A percentile compares a stretch with the other conserved stretches of the same genome.
Evolutionary conservation across 129 eudicot genomes (phyloP).

Genomic region (Escallonia herrerae): DNA sequence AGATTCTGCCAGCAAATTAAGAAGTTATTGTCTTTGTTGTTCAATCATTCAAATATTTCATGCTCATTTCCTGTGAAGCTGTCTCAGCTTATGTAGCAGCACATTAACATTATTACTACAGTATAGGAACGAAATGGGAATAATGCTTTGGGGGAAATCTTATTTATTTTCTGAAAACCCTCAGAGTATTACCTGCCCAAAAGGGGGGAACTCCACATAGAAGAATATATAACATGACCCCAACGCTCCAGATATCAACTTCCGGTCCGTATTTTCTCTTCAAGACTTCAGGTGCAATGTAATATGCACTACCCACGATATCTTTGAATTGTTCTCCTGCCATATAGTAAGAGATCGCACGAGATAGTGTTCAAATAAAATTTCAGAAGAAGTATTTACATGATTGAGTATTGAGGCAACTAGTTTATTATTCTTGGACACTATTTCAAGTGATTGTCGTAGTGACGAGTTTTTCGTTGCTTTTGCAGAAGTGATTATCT

Average conservation of each 20-base stretch:
- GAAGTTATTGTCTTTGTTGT: neutral
- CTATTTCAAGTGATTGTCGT: no score
- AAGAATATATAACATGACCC: constrained; percentile 86
- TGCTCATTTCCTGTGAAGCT: no score
- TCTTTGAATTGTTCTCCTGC: constrained; percentile 80
- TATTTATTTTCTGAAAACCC: neutral
- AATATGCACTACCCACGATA: constrained; percentile 90
- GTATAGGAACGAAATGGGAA: no score
- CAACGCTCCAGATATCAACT: constrained; percentile 89
- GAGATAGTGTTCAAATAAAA: no score
- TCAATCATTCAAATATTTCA: neutral
- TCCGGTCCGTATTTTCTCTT: constrained; percentile 92
- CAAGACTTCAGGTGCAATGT: constrained; percentile 87
- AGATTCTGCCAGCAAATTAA: constrained; percentile 41
- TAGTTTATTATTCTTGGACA: no score
- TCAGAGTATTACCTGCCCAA: constrained; percentile 63
- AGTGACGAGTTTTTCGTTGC: no score
- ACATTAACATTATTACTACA: no score
- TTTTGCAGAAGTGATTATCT: no score
- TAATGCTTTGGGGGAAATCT: neutral
- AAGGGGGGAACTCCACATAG: constrained; percentile 90
- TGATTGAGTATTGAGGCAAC: no score
- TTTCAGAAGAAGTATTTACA: no score
- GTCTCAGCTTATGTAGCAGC: no score
- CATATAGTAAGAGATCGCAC: neutral